Conservation (phyloP, 441 rosid genomes). For the Corymbia calophylla region DNA sequence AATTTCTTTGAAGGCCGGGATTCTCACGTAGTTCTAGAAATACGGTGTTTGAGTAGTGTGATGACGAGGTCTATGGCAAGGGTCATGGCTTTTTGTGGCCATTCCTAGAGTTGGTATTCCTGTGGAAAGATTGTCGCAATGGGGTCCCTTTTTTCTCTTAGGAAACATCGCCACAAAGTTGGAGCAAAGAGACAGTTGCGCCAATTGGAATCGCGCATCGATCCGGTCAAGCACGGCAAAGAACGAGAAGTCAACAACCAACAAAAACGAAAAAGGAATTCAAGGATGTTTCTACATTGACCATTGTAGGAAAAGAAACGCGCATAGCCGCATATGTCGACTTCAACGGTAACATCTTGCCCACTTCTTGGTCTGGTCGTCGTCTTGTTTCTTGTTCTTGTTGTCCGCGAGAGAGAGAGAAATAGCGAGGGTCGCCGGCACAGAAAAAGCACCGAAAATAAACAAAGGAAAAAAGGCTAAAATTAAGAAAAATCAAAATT, state of each 20-base stretch:
- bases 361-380: neutral
- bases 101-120: neutral
- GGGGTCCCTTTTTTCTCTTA: neutral
- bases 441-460: too few species aligned
- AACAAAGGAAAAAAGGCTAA: too few species aligned
- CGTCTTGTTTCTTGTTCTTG: neutral
- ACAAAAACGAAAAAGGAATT: neutral
- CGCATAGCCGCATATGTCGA: neutral
- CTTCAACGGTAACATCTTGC: neutral
- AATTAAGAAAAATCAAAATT: too few species aligned
- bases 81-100: neutral
- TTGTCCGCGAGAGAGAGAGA: too few species aligned
- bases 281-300: neutral
- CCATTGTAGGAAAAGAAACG: neutral
- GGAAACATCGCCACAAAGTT: neutral
- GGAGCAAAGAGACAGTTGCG: neutral
- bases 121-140: neutral
- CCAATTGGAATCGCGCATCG: neutral
- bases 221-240: neutral
- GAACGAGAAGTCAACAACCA: neutral
- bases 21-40: neutral
- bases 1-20: neutral
- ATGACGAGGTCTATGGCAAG: too few species aligned
- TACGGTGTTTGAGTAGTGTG: neutral
- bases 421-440: neutral